Base-by-base conservation (phyloP, 2,329 filamentous ascomycete species). In the Phyllosticta ampelicida region DNA sequence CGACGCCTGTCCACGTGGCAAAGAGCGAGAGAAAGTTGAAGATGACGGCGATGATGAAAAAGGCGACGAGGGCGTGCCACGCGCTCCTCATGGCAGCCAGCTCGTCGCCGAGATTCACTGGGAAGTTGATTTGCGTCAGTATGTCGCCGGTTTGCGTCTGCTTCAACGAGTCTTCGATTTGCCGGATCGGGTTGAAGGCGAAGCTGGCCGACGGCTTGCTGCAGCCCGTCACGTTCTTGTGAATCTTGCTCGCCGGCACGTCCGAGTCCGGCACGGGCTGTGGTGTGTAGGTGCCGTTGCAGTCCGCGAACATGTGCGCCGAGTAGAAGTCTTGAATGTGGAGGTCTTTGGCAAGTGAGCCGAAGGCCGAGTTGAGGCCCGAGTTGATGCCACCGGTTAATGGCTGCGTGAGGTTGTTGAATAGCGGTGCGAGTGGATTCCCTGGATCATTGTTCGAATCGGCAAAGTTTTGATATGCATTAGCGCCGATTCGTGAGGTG, bases 271-370 rank as follows among this genome's bases (percentile, higher is more conserved):
- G 63, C 5, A 73, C 61, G n/a, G 74, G 65, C 53, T 61, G 55
- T 16, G 76, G 75, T 1, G 68, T 70, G 69, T 77, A 79, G 63
- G 71, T 72, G 57, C 77, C 77, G 60, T 71, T 75, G 71, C 84
- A 86, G 71, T 80, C 81, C 67, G 80, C 76, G 70, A 85, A 77
- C 58, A 85, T 65, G 67, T 86, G 81, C 16, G 79, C 74, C 19
- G 76, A 78, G 71, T 86, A 86, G 70, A 81, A 86, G 68, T 85
- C 78, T 48, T 80, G 74, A 36, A 85, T 73, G 44, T 80, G 79
- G 16, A 84, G 69, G 18, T 73, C 68, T 51, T 74, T 67, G 19
- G 77, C 75, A 23, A 80, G 66, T 53, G 72, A 70, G 64, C 69
- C 70, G 44, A 74, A 63, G 28, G 55, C 36, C 20, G 52, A 55